phyloP scores from a whole-genome alignment of 805 yeast genomes.

The Cyberlindnera veronae region DNA sequence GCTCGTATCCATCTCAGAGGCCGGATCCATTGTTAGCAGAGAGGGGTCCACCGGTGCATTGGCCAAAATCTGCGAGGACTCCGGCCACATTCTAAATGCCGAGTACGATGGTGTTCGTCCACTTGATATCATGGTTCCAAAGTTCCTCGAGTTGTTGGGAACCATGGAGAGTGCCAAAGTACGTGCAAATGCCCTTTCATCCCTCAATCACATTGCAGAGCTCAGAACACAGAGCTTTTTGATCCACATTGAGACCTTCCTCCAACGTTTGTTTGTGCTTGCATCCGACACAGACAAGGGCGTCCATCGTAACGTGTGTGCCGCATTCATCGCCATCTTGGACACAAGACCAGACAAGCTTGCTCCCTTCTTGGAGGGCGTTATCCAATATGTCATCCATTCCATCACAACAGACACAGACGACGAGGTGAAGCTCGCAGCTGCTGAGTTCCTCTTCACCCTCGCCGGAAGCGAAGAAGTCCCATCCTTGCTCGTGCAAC shows the following conservation, averaged over 20 bases:
- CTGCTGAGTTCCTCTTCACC: conserved; percentile 84
- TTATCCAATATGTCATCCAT: conserved; percentile 78
- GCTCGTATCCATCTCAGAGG: conserved; percentile 57
- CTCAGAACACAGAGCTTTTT: conserved; percentile 63
- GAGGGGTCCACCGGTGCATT: conserved; percentile 82
- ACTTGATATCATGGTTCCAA: conserved; percentile 60
- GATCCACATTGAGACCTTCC: conserved; percentile 60
- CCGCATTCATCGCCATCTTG: conserved; percentile 66
- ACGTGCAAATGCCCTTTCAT: conserved; percentile 59
- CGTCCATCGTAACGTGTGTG: conserved; percentile 73
- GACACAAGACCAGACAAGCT: conserved; percentile 80
- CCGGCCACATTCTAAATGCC: conserved; percentile 58
- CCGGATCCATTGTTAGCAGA: conserved; percentile 36
- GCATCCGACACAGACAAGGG: conserved; percentile 59
- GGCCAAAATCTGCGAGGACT: conserved; percentile 88
- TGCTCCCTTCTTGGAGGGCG: conserved; percentile 79
- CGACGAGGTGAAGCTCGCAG: conserved; percentile 82
- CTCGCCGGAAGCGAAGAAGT: conserved; percentile 55
- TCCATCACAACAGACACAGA: conserved; percentile 55
- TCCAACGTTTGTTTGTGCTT: conserved; percentile 60
- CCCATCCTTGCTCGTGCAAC: conserved; percentile 50
- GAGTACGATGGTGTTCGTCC: conserved; percentile 68
- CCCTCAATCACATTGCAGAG: conserved; percentile 74
- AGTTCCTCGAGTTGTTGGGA: conserved; percentile 50
- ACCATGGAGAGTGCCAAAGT: conserved; percentile 43